Evolutionary conservation across 2,329 filamentous ascomycete genomes (phyloP).

Genomic region (Penicillium psychrosexuale): DNA sequence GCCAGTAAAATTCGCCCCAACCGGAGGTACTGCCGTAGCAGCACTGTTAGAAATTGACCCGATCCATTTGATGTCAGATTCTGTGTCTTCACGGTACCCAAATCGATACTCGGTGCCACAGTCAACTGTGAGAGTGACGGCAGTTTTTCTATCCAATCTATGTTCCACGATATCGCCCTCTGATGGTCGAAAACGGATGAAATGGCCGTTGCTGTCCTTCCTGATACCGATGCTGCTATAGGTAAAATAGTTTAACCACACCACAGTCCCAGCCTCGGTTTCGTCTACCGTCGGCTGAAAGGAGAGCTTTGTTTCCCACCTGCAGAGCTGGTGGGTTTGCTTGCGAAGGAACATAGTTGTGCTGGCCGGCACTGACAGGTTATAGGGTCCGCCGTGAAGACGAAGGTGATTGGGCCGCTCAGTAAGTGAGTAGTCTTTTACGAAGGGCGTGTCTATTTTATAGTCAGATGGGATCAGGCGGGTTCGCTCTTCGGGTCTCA

Average conservation of each 20-base stretch:
- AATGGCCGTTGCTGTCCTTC: conserved; percentile 11
- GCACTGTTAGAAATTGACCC: conserved; percentile 30
- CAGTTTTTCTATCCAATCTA: conserved; percentile 10
- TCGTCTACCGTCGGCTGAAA: conserved; percentile 46
- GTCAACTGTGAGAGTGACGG: conserved; percentile 29
- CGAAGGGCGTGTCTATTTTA: conserved; percentile 48
- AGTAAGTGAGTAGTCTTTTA: conserved; percentile 47
- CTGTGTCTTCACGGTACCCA: conserved; percentile 17
- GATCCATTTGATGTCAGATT: conserved; percentile 22
- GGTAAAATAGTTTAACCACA: conserved; percentile 55
- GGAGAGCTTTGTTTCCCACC: conserved; percentile 45
- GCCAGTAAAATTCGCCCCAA: conserved; percentile 45
- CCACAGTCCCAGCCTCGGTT: conserved; percentile 53
- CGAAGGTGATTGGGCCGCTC: conserved; percentile 47
- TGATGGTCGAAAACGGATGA: conserved; percentile 28
- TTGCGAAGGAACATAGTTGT: conserved; percentile 56
- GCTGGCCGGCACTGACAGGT: conserved; percentile 49
- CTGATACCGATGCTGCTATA: conserved; percentile 45
- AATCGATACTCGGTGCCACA: conserved; percentile 34
- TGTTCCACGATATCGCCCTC: conserved; percentile 18
- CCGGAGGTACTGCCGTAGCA: conserved; percentile 37
- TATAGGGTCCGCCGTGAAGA: conserved; percentile 53
- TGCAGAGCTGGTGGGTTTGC: conserved; percentile 47
- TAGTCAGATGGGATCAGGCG: not conserved
- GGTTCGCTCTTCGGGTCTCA: conserved; percentile 22